Evolutionary conservation across 441 rosid species (phyloP).

Genomic region (Capsella rubella): DNA sequence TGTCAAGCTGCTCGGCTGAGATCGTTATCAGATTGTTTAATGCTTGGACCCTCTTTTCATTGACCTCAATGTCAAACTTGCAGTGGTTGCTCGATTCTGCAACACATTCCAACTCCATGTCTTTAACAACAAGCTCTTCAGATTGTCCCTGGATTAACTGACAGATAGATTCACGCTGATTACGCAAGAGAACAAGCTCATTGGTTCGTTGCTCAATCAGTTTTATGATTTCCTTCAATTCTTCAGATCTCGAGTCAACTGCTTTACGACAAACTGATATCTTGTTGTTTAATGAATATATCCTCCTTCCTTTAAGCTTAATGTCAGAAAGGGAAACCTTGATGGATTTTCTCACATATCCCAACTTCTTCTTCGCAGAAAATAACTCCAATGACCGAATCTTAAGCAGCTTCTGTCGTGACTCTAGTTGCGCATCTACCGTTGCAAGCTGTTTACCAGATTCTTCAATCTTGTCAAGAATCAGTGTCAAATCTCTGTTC

Average conservation of each 20-base stretch:
- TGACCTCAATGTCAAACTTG: neutral
- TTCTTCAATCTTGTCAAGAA: conserved; percentile 11
- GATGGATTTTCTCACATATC: conserved; percentile 2
- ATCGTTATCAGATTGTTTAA: conserved; percentile 23
- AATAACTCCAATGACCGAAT: conserved; percentile 8
- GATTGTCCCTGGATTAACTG: neutral
- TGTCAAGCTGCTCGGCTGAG: conserved; percentile 22
- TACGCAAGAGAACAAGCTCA: conserved; percentile 26
- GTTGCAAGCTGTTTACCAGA: conserved; percentile 19
- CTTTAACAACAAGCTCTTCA: conserved; percentile 9
- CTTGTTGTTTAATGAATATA: neutral
- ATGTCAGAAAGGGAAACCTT: neutral
- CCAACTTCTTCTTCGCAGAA: conserved; percentile 11
- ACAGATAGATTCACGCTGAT: conserved; percentile 1
- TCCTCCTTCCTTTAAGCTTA: conserved; percentile 5
- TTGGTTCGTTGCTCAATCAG: conserved; percentile 5
- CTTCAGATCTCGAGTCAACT: conserved; percentile 28
- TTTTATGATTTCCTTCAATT: conserved; percentile 16
- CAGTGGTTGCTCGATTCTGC: neutral
- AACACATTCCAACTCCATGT: conserved; percentile 23
- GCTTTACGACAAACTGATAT: neutral
- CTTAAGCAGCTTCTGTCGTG: conserved; percentile 20
- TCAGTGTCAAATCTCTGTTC: conserved; percentile 15
- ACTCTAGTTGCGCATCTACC: conserved; percentile 7
- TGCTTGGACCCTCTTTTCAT: conserved; percentile 17